Evolutionary conservation across 352 stramenopile species (phyloP).

Genomic region (Globisporangium apiculatum): DNA sequence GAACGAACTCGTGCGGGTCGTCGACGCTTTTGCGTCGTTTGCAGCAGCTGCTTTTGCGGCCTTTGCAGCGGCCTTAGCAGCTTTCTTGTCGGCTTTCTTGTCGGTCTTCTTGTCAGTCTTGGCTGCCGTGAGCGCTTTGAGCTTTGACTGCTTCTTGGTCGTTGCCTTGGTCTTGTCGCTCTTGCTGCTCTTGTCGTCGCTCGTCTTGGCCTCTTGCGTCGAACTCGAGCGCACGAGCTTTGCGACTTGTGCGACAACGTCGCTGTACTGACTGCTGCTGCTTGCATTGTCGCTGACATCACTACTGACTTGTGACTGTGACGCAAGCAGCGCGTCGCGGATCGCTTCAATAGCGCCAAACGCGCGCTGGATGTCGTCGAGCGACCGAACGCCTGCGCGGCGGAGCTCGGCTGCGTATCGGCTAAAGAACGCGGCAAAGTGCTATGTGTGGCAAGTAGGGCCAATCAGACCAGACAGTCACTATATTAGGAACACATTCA

Average conservation of each 20-base stretch:
- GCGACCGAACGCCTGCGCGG: slow-evolving; percentile 56
- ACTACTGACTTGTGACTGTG: slow-evolving; percentile 17
- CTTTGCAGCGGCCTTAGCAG: slow-evolving; percentile 4
- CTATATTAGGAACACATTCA: too few species aligned
- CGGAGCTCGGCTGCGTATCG: slow-evolving; percentile 61
- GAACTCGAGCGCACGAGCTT: slow-evolving; percentile 65
- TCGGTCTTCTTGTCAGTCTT: slow-evolving; percentile 36
- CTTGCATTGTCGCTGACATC: slow-evolving; percentile 15
- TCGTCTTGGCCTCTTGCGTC: slow-evolving; percentile 33
- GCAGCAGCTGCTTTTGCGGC: slow-evolving; percentile 4
- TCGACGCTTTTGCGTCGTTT: slow-evolving; percentile 32
- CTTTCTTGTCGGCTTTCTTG: slow-evolving; percentile 17
- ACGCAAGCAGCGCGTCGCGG: slow-evolving; percentile 24
- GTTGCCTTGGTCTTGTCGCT: slow-evolving; percentile 18
- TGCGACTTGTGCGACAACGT: slow-evolving; percentile 39
- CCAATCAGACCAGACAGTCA: background rate
- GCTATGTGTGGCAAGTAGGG: slow-evolving; percentile 16
- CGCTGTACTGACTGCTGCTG: slow-evolving; percentile 15
- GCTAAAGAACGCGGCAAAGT: slow-evolving; percentile 63
- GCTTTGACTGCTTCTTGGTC: slow-evolving; percentile 28
- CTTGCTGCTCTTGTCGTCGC: slow-evolving; percentile 20
- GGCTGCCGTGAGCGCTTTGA: slow-evolving; percentile 21
- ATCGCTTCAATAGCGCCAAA: slow-evolving; percentile 51
- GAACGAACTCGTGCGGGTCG: slow-evolving; percentile 31
- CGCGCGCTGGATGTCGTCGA: slow-evolving; percentile 61